Base-by-base conservation (phyloP, 2,329 filamentous ascomycete species). In the Neonectria magnoliae region DNA sequence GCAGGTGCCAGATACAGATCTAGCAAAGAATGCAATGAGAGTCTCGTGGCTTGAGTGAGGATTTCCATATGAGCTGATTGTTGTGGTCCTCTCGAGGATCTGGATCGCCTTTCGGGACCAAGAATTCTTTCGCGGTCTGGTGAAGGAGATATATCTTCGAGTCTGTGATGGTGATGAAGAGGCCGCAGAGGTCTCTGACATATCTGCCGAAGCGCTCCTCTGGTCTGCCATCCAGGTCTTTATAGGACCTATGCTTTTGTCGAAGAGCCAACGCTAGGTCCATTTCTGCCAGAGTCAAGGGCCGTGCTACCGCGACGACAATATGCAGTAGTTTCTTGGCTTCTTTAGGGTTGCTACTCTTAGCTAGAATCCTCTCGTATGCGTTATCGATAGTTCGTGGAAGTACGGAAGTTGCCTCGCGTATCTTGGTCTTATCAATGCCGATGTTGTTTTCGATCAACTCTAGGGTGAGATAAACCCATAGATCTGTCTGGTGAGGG, bases 181-280 rank as follows among this genome's bases (percentile, higher is more conserved):
- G 76, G 22, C 78, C 74, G 58, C 77, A 80, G 1, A 66, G 57
- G 2, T 74, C 62, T 20, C 76, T 57, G 13, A 76, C 63, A 8
- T 62, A 48, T 10, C 54, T 10, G 3, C 27, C 29, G 25, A 73
- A 66, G 1, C 64, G 64, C 0, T 56, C 31, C 2, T 68, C 61
- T 14, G 31, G 29, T 36, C 41, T 38, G 0, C 56, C 9, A 4
- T 64, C 29, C 5, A 73, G 50, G 11, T 68, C 59, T 10, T 33
- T 10, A 11, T 59, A 67, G 14, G 62, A 68, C 16, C 13, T 42
- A 18, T 68, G 56, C 2, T 57, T 9, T 44, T 60, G 0, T 27
- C 38, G 3, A 36, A 75, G 10, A 8, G 59, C 50, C 22, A 76
- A 57, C 4, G 68, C 73, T 2, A 71, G 7, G 14, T 47, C 44